A percentile compares a stretch with the other conserved stretches of the same genome.
These are phyloP conservation scores for Pseudocercospora eumusae DNA, from an alignment of 2,329 filamentous ascomycete genomes.

Conservation along the genomic window DNA sequence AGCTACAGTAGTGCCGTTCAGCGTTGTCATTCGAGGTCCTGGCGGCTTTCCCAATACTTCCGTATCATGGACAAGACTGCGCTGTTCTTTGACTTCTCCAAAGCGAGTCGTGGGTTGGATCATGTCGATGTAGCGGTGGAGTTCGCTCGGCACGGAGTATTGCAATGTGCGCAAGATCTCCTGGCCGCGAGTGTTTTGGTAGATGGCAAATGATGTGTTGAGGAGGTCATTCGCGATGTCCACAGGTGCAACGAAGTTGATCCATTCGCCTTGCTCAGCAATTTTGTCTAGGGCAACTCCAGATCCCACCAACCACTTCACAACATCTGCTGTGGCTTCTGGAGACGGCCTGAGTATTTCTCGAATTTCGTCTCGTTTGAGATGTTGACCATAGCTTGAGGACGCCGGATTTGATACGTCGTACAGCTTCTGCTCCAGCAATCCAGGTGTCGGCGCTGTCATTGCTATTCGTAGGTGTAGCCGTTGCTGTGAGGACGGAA, in stretches of 20 bases:
- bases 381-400: constrained; percentile 61
- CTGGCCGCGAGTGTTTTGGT: constrained; percentile 43
- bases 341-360: constrained; percentile 55
- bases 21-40: not conserved
- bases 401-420: constrained; percentile 64
- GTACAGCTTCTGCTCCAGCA: constrained; percentile 60
- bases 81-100: constrained; percentile 43
- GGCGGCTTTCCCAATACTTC: constrained; percentile 19
- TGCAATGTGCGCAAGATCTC: constrained; percentile 57
- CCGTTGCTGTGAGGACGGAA: constrained; percentile 22
- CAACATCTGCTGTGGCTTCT: constrained; percentile 52
- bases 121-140: constrained; percentile 58
- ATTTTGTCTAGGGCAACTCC: constrained; percentile 51
- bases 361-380: constrained; percentile 62
- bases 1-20: constrained; percentile 30
- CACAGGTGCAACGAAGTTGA: constrained; percentile 56
- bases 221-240: constrained; percentile 55
- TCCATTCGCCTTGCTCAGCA: constrained; percentile 60
- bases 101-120: constrained; percentile 63
- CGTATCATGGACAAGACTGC: constrained; percentile 18
- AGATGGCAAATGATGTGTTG: constrained; percentile 60
- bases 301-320: constrained; percentile 58
- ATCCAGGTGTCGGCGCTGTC: constrained; percentile 18
- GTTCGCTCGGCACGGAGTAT: constrained; percentile 62
- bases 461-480: constrained; percentile 30